Evolutionary conservation across 225 moss, liverwort and hornwort species (phyloP), one percentile per base, ranked within the genome.

Genomic region (Marchantia paleacea): DNA sequence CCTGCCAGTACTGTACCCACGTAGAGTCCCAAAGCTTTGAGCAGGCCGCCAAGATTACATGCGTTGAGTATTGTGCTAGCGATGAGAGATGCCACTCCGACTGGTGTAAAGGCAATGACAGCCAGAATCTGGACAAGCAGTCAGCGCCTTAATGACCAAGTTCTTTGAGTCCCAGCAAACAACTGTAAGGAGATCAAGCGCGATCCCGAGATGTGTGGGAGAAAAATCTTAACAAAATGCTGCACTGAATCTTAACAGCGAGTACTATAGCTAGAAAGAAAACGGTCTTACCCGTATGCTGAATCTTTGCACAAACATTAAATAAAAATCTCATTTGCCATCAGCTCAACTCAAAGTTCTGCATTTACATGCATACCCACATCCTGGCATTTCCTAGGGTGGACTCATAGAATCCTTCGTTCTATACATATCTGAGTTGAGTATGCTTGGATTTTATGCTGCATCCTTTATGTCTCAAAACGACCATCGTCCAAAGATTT

Each of bases 81-180:
- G 51, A 97, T 92, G 60, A 94, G 85, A 9, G 96, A 93, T 69
- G 97, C 94, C 80, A 97, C 97, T 77, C 94, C 97, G 29, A 94
- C 74, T 57, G 97, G 97, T 30, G 92, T 93, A 68, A 90, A 83
- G 12, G 88, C 91, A 55, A 97, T 97, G 75, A 90, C 94, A 83
- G 75, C 52, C 72, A 85, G 91, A 85, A 94, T 93, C 94, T 97
- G 91, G 26, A 18, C 15, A 86, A 18, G 58, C 16, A 75, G 74
- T 25, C 16, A 72, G 49, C 8, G 22, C 49, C 7, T 19, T 48
- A 8, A 19, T 8, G 51, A 72, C 19, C 20, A 48, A n/a, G 0
- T 72, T 50, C 39, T 24, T 50, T 11, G 5, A 72, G 50, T 18
- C 3, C 9, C 12, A 19, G 16, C 72, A 18, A 20, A 25, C 24